Conservation (phyloP, 1,284 basidiomycete species). For the Rhodotorula sp. region DNA sequence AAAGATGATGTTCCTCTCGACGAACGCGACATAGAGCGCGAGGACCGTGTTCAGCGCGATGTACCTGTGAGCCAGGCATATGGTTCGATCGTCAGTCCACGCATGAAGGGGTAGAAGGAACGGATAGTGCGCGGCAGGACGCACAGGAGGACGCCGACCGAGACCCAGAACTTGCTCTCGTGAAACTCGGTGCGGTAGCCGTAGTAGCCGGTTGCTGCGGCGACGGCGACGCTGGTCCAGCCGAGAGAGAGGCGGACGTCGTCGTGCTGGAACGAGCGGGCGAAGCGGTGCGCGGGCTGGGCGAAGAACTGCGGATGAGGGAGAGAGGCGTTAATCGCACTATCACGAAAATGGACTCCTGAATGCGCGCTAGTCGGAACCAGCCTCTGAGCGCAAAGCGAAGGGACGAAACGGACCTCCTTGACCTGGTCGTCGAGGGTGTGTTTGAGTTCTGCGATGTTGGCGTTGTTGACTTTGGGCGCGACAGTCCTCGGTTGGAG, state of each 20-base stretch:
- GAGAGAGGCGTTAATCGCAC: too few species aligned
- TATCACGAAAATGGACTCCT: too few species aligned
- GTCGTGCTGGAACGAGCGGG: slow-evolving; percentile 78
- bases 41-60: slow-evolving; percentile 67
- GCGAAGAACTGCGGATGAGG: slow-evolving; percentile 66
- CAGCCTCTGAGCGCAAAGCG: too few species aligned
- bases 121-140: not conserved
- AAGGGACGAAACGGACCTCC: slow-evolving; percentile 58
- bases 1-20: slow-evolving; percentile 77
- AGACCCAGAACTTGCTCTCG: slow-evolving; percentile 74
- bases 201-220: slow-evolving; percentile 75
- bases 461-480: slow-evolving; percentile 76
- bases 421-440: slow-evolving; percentile 87
- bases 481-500: not conserved
- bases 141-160: slow-evolving; percentile 65
- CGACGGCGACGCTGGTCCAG: slow-evolving; percentile 77
- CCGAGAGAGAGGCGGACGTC: slow-evolving; percentile 81
- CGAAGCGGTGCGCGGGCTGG: slow-evolving; percentile 71
- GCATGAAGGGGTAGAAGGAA: not conserved
- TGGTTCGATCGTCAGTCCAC: not conserved
- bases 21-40: slow-evolving; percentile 73
- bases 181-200: slow-evolving; percentile 81
- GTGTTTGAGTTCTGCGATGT: slow-evolving; percentile 77
- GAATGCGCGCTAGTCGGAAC: too few species aligned
- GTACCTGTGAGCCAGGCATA: slow-evolving; percentile 59